Conservation (phyloP, 2,329 filamentous ascomycete genomes). For the Westerdykella sp. region DNA sequence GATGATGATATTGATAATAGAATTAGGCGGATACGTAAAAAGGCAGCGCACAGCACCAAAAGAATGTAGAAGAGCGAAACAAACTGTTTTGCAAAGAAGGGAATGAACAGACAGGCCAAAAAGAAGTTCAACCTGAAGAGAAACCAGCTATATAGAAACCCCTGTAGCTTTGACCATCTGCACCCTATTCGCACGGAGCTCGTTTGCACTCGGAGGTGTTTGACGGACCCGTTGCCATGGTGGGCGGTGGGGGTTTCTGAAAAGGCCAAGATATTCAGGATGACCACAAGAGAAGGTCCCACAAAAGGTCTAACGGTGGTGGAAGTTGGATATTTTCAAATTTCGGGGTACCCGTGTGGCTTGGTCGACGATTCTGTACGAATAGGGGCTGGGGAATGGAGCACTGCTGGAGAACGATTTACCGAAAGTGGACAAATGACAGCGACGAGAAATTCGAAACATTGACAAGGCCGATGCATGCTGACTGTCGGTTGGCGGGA, state of each 20-base stretch:
- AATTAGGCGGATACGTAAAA: conserved; percentile 11
- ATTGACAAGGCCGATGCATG: neutral
- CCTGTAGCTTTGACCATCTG: conserved; percentile 4
- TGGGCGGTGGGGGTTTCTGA: neutral
- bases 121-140: conserved; percentile 2
- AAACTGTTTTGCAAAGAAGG: conserved; percentile 5
- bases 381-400: too few relatives aligned
- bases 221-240: conserved; percentile 1
- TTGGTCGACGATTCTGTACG: too few relatives aligned
- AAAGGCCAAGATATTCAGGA: neutral
- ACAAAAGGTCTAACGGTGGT: conserved; percentile 14
- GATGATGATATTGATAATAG: conserved; percentile 17
- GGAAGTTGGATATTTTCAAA: conserved; percentile 1
- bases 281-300: conserved; percentile 6
- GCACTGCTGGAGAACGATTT: neutral
- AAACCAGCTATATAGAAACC: conserved; percentile 1
- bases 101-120: conserved; percentile 3
- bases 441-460: conserved; percentile 7
- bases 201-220: neutral
- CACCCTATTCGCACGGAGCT: neutral
- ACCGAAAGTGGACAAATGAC: conserved; percentile 1
- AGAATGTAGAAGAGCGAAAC: conserved; percentile 10
- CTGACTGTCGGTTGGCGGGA: conserved; percentile 1
- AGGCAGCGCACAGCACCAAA: conserved; percentile 19
- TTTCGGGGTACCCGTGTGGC: conserved; percentile 1